These are phyloP conservation scores for Periconia sp. DNA, from an alignment of 2,329 filamentous ascomycete genomes.

Conservation along the genomic window DNA sequence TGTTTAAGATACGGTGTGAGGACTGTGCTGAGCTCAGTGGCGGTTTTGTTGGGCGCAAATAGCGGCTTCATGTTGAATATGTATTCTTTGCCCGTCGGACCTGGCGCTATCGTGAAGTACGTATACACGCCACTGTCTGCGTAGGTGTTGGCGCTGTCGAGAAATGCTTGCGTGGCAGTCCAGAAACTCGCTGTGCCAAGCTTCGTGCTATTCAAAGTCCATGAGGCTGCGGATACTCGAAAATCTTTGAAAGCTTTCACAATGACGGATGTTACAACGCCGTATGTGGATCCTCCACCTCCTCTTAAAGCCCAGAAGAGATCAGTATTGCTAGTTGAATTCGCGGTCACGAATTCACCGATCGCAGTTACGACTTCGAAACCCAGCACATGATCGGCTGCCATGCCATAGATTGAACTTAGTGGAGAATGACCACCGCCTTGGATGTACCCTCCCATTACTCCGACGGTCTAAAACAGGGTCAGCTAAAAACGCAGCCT, in stretches of 20 bases:
- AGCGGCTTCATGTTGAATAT: slow-evolving; percentile 21
- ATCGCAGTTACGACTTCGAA: slow-evolving; percentile 25
- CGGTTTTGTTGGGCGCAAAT: slow-evolving; percentile 26
- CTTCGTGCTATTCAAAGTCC: slow-evolving; percentile 27
- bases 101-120: slow-evolving; percentile 16
- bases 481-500: neutral
- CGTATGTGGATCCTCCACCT: slow-evolving; percentile 30
- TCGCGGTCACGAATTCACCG: slow-evolving; percentile 25
- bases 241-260: slow-evolving; percentile 28
- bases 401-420: slow-evolving; percentile 45
- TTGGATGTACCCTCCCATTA: slow-evolving; percentile 42
- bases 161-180: slow-evolving; percentile 15
- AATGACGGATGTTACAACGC: slow-evolving; percentile 28
- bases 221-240: slow-evolving; percentile 31
- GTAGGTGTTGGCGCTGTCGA: slow-evolving; percentile 14
- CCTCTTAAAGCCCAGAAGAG: slow-evolving; percentile 32
- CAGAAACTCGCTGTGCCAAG: slow-evolving; percentile 34
- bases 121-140: slow-evolving; percentile 20
- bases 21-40: slow-evolving; percentile 11
- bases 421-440: slow-evolving; percentile 59
- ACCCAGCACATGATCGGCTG: slow-evolving; percentile 30
- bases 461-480: slow-evolving; percentile 48
- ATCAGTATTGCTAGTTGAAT: slow-evolving; percentile 20
- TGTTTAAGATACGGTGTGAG: slow-evolving; percentile 14
- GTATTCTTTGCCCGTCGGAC: slow-evolving; percentile 13